Base-by-base conservation (phyloP, 2,329 filamentous ascomycete genomes). In the Fusarium torulosum region DNA sequence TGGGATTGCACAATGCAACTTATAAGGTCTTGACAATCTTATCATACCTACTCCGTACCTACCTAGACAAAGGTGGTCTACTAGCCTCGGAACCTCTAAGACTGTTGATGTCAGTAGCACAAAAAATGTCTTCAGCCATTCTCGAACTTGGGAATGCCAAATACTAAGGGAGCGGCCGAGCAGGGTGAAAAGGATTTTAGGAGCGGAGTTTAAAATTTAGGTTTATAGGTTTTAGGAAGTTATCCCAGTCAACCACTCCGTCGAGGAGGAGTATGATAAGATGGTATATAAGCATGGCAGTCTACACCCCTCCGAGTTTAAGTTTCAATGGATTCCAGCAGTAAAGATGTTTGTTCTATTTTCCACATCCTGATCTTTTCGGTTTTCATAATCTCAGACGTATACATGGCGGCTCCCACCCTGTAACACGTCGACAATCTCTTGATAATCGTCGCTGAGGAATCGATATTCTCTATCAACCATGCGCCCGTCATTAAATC, bases 401-500 rank as follows among this genome's bases (percentile, higher is more conserved):
- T 27, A 25, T 31, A 29, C 45, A 38, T 33, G 31, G 31, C 41
- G 35, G 23, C 37, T 38, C 44, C 40, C 40, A 35, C 17, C 27
- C 23, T 44, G 27, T 35, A 66, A 51, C 40, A 59, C 57, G 33
- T 61, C 52, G 46, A 70, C 51, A 63, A 68, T 45, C 66, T 62
- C 50, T 66, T 51, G 53, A 72, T 35, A 59, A 58, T 59, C 63
- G 51, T 71, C 71, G 69, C 63, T 57, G 60, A 64, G 50, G 49
- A 35, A 60, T 69, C 53, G 53, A 60, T 53, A 69, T 69, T 52
- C 53, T 73, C 66, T 71, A 72, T 66, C 59, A 73, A 63, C 61
- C 68, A 67, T 76, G 69, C 71, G 70, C 73, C 74, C 58, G 60
- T 77, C 71, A 74, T 77, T 65, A 75, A 69, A 53, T 69, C 58